phyloP scores from a whole-genome alignment of 139 green algal genomes.

The Chlamydomonas applanata region DNA sequence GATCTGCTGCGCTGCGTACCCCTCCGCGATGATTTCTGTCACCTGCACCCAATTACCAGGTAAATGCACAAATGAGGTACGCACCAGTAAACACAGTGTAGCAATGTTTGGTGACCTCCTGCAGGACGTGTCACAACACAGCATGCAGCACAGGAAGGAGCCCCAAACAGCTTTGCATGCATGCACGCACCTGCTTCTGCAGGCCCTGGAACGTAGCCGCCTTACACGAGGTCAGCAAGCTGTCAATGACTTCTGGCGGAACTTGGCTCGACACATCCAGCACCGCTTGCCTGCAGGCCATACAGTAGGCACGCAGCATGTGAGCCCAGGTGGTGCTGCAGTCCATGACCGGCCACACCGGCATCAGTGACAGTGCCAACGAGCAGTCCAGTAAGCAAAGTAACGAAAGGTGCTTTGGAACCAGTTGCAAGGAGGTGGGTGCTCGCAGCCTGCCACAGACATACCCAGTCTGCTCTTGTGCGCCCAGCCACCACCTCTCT shows the following conservation, averaged over 20 bases:
- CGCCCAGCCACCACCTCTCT: background rate
- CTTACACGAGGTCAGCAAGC: conserved; percentile 37
- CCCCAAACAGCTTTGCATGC: background rate
- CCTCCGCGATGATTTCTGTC: conserved; percentile 68
- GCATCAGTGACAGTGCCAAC: no score
- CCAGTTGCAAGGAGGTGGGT: no score
- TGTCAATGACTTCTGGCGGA: conserved; percentile 40
- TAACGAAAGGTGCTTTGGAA: no score
- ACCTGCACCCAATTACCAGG: conserved; percentile 37
- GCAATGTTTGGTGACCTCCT: no score
- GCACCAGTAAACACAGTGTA: background rate
- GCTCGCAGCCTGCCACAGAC: no score
- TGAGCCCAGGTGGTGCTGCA: no score
- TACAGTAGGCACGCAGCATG: no score
- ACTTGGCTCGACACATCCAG: conserved; percentile 58
- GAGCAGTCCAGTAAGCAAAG: no score
- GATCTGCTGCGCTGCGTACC: conserved; percentile 72
- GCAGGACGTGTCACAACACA: no score
- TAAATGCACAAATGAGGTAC: background rate
- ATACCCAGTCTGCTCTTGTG: background rate
- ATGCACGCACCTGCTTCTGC: conserved; percentile 35
- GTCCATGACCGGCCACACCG: no score
- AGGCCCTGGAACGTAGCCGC: conserved; percentile 28
- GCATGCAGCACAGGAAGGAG: background rate
- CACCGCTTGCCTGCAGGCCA: conserved; percentile 45